phyloP scores from a whole-genome alignment of 257 asterid genomes.

The Knoxia roxburghii region DNA sequence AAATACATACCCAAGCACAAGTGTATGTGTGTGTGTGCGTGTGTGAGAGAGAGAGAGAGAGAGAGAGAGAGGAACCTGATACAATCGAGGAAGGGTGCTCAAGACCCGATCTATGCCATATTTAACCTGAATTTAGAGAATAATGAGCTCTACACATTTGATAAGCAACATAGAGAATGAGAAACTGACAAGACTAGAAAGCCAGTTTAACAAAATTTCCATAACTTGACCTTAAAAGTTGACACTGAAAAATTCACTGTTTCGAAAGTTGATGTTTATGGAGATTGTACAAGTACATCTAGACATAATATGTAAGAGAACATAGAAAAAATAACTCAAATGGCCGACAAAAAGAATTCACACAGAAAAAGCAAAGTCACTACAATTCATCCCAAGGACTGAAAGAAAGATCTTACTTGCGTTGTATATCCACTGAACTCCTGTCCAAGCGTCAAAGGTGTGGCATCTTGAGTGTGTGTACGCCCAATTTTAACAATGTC shows the following conservation, averaged over 20 bases:
- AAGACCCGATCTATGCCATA: constrained; percentile 81
- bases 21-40: constrained; percentile 12
- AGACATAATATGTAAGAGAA: not conserved
- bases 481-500: constrained; percentile 97
- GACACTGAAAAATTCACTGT: not conserved
- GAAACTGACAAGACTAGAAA: not conserved
- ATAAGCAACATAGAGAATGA: not conserved
- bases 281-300: no score
- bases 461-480: constrained; percentile 99
- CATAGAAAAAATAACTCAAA: not conserved
- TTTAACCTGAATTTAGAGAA: constrained; percentile 58
- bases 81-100: constrained; percentile 87
- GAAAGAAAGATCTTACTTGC: constrained; percentile 55
- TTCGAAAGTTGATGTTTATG: not conserved
- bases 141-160: constrained; percentile 1
- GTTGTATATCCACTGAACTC: constrained; percentile 96
- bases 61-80: constrained; percentile 54
- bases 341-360: not conserved
- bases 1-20: no score
- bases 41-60: constrained; percentile 12
- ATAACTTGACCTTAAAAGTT: not conserved
- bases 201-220: not conserved
- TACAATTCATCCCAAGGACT: not conserved
- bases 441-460: constrained; percentile 98
- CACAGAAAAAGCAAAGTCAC: not conserved